Evolutionary conservation across 1,139 yeast genomes (phyloP), one percentile per base, ranked within the genome.

Genomic region (Taiozyma onychis): DNA sequence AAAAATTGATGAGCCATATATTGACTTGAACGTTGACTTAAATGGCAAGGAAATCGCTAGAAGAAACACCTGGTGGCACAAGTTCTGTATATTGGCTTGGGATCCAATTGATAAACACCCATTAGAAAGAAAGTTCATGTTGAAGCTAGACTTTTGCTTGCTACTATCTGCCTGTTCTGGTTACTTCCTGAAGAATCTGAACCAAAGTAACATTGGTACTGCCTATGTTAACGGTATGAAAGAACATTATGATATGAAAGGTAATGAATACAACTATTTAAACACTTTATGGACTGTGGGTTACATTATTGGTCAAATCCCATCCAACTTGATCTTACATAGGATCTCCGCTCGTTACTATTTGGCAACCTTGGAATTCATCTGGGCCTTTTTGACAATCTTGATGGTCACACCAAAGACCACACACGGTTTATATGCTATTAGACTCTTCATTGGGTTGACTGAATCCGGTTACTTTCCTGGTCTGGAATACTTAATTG

Each of bases 401-500:
- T 63, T 77, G 50, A 69, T 77, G 72, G 73, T 81, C 48, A 72
- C 77, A 0, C 73, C 76, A 65, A 67, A 60, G 57, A 60, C 51
- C 6, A 65, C 80, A 7, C 58, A 69, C 2, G 77, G 79, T 5
- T 58, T 83, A 56, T 80, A 78, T 63, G 86, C 81, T 0, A 54
- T 81, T 28, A 66, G 88, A 47, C 83, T 82, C 58, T 67, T 83
- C 41, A 63, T 82, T 47, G 89, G 88, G 0, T 65, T 80, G 9
- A 70, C 76, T 3, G 88, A 82, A 62, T 69, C 81, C 21, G 85
- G 85, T 0, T 78, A 78, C 54, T 81, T 80, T 63, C 86, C 86
- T 2, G 80, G 80, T 28, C 67, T 80, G 51, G 78, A 58, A 44
- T 59, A 57, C 32, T 39, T 58, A 43, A 55, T 58, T 46, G 84